Evolutionary conservation across 768 basidiomycete species (phyloP).

Genomic region (Tulasnella sp.): DNA sequence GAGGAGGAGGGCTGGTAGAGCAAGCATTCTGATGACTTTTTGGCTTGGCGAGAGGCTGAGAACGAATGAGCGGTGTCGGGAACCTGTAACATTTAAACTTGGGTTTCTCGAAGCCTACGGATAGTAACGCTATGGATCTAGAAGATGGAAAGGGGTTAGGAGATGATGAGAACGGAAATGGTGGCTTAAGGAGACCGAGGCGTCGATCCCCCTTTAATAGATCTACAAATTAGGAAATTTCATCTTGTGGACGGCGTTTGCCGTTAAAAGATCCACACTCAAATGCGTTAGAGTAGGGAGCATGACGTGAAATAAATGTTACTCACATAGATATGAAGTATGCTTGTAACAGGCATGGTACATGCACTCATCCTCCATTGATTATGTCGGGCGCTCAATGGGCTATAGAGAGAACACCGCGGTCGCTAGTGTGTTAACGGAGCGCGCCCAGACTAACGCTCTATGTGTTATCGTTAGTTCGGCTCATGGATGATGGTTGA

Average conservation of each 20-base stretch:
- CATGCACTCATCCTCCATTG: background rate
- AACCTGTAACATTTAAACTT: no score
- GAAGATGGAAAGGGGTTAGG: no score
- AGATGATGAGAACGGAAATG: no score
- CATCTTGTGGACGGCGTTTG: background rate
- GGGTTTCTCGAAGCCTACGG: no score
- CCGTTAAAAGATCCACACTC: background rate
- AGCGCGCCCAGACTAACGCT: background rate
- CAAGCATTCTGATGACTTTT: background rate
- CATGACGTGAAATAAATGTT: background rate
- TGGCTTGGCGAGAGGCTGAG: no score
- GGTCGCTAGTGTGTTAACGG: background rate
- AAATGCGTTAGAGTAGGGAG: background rate
- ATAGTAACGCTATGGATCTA: no score
- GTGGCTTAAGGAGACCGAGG: no score
- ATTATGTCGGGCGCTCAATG: background rate
- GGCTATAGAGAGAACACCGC: background rate
- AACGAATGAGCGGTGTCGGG: no score
- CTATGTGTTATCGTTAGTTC: background rate
- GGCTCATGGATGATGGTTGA: background rate
- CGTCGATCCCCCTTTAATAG: no score
- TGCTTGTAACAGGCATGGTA: background rate
- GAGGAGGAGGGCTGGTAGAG: background rate
- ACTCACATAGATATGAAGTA: background rate
- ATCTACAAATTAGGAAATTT: no score